A percentile compares a stretch with the other conserved stretches of the same genome.
Evolutionary conservation across 1,139 yeast species (phyloP).

Genomic region (Protomyces inundatus): DNA sequence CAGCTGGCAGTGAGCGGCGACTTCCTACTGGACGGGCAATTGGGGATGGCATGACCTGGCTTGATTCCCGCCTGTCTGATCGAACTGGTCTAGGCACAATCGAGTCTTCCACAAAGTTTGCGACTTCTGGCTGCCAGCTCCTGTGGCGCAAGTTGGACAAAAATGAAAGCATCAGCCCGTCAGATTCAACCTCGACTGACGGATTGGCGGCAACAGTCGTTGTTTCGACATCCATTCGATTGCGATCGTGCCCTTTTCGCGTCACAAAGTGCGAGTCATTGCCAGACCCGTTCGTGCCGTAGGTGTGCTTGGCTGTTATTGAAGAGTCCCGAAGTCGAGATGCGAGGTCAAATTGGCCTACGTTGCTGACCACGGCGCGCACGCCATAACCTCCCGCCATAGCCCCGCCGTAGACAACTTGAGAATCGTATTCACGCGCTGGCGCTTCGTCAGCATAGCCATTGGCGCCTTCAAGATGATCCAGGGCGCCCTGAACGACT

Average conservation of each 20-base stretch:
- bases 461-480: neutral
- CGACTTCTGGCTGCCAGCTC: neutral
- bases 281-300: too few species aligned
- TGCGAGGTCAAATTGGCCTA: too few species aligned
- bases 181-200: neutral
- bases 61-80: neutral
- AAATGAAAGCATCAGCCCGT: too few species aligned
- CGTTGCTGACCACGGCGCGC: too few species aligned
- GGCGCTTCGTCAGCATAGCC: neutral
- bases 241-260: neutral
- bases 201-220: neutral
- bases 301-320: too few species aligned
- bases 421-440: neutral
- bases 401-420: neutral
- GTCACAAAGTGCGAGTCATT: too few species aligned
- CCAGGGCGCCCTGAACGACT: neutral
- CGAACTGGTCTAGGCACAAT: neutral
- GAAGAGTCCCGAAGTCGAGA: too few species aligned
- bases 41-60: neutral
- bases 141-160: neutral
- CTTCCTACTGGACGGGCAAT: neutral
- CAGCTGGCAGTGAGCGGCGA: too few species aligned
- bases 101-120: neutral
- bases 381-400: neutral
- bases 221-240: neutral